Percentiles rank a stretch among this genome's conserved stretches.
These are phyloP conservation scores for Thielaviopsis euricoi DNA, from an alignment of 2,329 filamentous ascomycete species.

Conservation along the genomic window DNA sequence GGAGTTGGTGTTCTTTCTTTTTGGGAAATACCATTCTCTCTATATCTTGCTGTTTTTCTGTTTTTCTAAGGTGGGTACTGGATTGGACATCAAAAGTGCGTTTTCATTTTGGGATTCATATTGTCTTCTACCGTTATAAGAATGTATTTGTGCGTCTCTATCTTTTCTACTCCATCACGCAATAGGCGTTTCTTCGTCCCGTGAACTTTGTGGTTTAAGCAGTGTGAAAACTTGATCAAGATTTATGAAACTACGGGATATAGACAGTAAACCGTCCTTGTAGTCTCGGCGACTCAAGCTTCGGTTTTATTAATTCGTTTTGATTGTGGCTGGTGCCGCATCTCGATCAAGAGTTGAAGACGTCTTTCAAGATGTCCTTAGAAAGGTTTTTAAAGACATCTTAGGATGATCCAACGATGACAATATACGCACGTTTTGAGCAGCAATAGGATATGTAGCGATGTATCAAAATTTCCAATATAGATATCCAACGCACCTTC, in stretches of 20 bases:
- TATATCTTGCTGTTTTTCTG: not conserved
- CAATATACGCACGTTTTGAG: conserved; percentile 5
- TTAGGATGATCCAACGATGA: conserved; percentile 2
- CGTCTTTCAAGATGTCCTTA: not conserved
- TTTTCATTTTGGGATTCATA: not conserved
- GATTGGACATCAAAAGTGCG: conserved; percentile 2
- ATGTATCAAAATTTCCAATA: conserved; percentile 1
- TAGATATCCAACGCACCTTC: not conserved
- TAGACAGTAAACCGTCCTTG: no score
- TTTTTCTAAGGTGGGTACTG: no score
- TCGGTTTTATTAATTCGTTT: not conserved
- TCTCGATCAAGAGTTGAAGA: not conserved
- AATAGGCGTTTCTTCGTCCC: not conserved
- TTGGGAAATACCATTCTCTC: not conserved
- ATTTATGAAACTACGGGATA: no score
- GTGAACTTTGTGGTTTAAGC: not conserved
- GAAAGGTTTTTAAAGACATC: no score
- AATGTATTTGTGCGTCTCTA: not conserved
- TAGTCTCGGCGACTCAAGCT: not conserved
- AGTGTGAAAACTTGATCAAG: no score
- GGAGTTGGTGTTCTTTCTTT: not conserved
- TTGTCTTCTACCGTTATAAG: not conserved
- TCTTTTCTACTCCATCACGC: not conserved
- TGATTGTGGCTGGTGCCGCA: not conserved
- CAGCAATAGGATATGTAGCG: conserved; percentile 8